phyloP scores from a whole-genome alignment of 306 rosid species.

The Gillenia trifoliata region DNA sequence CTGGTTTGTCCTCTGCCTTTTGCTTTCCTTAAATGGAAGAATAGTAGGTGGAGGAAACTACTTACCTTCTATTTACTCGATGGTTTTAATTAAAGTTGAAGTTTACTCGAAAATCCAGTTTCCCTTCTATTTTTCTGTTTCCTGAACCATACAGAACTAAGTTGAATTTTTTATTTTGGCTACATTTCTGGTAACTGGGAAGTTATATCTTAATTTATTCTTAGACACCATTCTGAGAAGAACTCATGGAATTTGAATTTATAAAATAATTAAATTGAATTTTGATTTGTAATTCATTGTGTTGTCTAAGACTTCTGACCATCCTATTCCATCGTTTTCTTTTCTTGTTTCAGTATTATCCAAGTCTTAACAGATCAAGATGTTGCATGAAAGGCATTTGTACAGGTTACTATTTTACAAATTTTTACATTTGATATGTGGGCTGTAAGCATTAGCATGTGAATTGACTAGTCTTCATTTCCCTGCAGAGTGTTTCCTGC shows the following conservation, averaged over 20 bases:
- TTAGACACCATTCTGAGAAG: background rate
- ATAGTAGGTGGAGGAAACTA: background rate
- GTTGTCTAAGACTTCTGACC: constrained; percentile 18
- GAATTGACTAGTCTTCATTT: constrained; percentile 33
- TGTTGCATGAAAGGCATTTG: constrained; percentile 98
- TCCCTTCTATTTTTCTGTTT: background rate
- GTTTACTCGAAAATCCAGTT: background rate
- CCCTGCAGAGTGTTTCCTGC: constrained; percentile 86
- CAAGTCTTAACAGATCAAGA: constrained; percentile 98
- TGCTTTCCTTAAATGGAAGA: background rate
- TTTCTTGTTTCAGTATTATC: constrained; percentile 61
- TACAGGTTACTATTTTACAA: constrained; percentile 56
- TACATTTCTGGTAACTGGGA: background rate
- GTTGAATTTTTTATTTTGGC: background rate
- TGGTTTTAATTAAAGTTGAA: background rate
- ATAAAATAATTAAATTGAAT: background rate
- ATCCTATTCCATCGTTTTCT: constrained; percentile 8
- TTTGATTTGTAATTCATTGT: background rate
- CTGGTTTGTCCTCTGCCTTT: constrained; percentile 42
- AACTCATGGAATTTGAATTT: background rate
- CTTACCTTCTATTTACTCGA: background rate
- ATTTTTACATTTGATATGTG: background rate
- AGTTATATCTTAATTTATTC: background rate
- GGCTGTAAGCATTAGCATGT: background rate
- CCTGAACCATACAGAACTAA: background rate